Evolutionary conservation across 2,329 filamentous ascomycete species (phyloP).

Genomic region (Calonectria naviculata): DNA sequence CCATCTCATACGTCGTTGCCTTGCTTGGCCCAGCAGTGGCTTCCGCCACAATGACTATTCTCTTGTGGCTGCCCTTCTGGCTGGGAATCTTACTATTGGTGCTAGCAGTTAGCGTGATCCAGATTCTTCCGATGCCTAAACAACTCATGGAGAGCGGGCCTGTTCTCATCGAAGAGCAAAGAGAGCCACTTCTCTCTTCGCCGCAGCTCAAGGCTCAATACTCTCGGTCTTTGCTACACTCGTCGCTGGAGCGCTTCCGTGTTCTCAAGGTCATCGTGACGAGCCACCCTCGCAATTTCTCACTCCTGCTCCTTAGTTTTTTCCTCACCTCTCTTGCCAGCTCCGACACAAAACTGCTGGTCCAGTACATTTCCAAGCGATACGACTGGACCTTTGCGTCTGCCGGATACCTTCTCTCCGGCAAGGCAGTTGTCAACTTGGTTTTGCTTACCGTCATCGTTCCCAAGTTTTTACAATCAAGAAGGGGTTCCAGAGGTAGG

Average conservation of each 20-base stretch:
- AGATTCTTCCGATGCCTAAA: slow-evolving; percentile 21
- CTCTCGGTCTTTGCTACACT: slow-evolving; percentile 25
- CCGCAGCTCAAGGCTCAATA: slow-evolving; percentile 50
- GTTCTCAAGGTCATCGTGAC: slow-evolving; percentile 47
- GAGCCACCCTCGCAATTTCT: slow-evolving; percentile 54
- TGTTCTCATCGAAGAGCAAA: slow-evolving; percentile 44
- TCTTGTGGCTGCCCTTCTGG: slow-evolving; percentile 56
- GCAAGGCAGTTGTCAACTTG: slow-evolving; percentile 61
- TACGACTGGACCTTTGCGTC: slow-evolving; percentile 59
- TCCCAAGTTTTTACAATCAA: slow-evolving; percentile 48
- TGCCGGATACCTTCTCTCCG: slow-evolving; percentile 60
- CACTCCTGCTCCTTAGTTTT: slow-evolving; percentile 56
- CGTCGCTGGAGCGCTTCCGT: slow-evolving; percentile 32
- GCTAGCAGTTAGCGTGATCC: slow-evolving; percentile 28
- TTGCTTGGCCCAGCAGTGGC: slow-evolving; percentile 59
- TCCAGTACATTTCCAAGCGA: slow-evolving; percentile 62
- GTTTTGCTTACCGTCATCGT: slow-evolving; percentile 54
- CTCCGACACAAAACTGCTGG: slow-evolving; percentile 61
- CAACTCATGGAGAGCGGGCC: not conserved
- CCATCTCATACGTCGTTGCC: slow-evolving; percentile 58
- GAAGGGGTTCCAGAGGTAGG: not conserved
- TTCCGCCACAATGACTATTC: slow-evolving; percentile 56
- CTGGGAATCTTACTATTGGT: slow-evolving; percentile 29
- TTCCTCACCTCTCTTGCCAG: slow-evolving; percentile 61
- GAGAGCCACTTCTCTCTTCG: slow-evolving; percentile 51